A percentile compares a stretch with the other conserved stretches of the same genome.
These are phyloP conservation scores for Xanthoconium stramineum DNA, from an alignment of 768 basidiomycete species.

Conservation along the genomic window DNA sequence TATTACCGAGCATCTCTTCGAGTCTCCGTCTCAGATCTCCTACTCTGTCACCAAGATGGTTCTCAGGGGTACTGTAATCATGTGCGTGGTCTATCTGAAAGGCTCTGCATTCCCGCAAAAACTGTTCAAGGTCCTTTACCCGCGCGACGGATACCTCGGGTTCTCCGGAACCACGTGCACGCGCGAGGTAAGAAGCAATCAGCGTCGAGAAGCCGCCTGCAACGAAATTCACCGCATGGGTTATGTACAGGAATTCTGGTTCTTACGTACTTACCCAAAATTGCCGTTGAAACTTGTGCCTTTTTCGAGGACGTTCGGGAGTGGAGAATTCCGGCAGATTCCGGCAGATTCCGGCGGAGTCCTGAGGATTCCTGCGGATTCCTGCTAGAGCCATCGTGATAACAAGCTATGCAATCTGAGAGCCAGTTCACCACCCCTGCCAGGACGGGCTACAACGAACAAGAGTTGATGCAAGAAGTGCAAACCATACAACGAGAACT, in stretches of 20 bases:
- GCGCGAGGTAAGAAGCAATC: slow-evolving; percentile 69
- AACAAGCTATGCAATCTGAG: too few relatives aligned
- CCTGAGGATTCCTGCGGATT: too few relatives aligned
- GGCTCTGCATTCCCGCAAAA: slow-evolving; percentile 57
- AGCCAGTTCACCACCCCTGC: too few relatives aligned
- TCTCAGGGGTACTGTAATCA: slow-evolving; percentile 11
- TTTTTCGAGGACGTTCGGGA: too few relatives aligned
- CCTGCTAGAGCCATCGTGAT: too few relatives aligned
- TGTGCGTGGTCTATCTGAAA: slow-evolving; percentile 59
- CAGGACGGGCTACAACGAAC: too few relatives aligned
- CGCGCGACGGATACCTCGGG: slow-evolving; percentile 58
- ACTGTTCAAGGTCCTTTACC: slow-evolving; percentile 60
- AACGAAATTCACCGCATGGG: not conserved
- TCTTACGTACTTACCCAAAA: slow-evolving; percentile 37
- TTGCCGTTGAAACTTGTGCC: slow-evolving; percentile 37
- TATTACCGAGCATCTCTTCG: slow-evolving; percentile 29
- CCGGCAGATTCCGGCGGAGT: too few relatives aligned
- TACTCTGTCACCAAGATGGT: slow-evolving; percentile 10
- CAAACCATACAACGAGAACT: too few relatives aligned
- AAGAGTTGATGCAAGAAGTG: too few relatives aligned
- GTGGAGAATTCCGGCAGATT: too few relatives aligned
- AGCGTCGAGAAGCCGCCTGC: slow-evolving; percentile 64
- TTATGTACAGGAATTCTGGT: not conserved
- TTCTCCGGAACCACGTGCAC: slow-evolving; percentile 64
- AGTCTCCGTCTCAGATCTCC: slow-evolving; percentile 20